These are phyloP conservation scores for Calonectria pteridis DNA, from an alignment of 2,329 filamentous ascomycete genomes.

Conservation along the genomic window DNA sequence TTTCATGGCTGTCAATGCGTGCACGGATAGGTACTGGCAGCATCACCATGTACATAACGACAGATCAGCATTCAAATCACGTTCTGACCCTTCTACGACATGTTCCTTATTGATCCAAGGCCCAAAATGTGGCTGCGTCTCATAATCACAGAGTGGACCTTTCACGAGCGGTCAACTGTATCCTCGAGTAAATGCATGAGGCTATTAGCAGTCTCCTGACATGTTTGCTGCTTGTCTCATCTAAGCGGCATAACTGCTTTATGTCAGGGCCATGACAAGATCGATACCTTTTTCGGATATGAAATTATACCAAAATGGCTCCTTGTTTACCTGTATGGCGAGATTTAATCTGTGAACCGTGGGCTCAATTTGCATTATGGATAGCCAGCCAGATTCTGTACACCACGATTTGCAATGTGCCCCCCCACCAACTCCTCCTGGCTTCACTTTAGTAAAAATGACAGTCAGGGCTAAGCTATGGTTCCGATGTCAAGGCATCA, in stretches of 20 bases:
- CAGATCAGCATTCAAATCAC: too few species aligned
- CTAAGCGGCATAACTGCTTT: background rate
- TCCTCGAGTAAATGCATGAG: background rate
- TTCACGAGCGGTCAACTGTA: background rate
- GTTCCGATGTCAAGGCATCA: background rate
- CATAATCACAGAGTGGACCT: background rate
- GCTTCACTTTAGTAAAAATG: background rate
- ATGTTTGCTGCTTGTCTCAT: background rate
- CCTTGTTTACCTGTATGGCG: background rate
- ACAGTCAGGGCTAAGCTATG: background rate
- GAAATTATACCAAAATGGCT: background rate
- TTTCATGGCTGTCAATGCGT: background rate
- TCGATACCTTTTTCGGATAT: background rate
- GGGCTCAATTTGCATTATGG: background rate
- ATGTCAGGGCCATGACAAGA: background rate
- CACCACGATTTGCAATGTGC: background rate
- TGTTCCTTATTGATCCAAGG: background rate
- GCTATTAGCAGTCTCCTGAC: background rate
- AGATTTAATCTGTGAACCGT: too few species aligned
- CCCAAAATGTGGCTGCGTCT: conserved; percentile 2
- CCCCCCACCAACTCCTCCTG: too few species aligned
- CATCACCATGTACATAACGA: background rate
- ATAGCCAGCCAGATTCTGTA: background rate
- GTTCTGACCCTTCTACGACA: background rate
- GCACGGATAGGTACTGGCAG: background rate